phyloP scores from a whole-genome alignment of 2,329 filamentous ascomycete species.

The Phaeosphaeriaceae sp. region DNA sequence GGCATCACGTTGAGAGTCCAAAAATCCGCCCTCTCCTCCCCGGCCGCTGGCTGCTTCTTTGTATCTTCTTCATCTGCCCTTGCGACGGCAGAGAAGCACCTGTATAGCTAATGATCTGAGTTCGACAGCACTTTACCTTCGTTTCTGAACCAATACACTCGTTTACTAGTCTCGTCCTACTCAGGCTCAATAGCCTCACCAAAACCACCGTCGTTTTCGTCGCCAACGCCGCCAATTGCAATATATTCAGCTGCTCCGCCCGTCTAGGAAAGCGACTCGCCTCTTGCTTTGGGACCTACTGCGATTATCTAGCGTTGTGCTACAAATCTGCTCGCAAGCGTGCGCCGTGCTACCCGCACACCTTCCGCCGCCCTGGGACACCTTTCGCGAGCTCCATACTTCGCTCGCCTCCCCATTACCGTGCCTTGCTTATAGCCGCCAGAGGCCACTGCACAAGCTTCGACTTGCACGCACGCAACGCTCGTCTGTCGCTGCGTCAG shows the following conservation, averaged over 20 bases:
- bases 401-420: conserved; percentile 18
- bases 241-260: conserved; percentile 13
- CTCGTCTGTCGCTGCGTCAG: conserved; percentile 8
- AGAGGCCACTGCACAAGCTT: conserved; percentile 10
- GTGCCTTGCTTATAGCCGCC: conserved; percentile 15
- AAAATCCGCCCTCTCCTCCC: conserved; percentile 8
- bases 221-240: conserved; percentile 11
- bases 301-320: conserved; percentile 42
- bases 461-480: conserved; percentile 10
- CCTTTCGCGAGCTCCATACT: conserved; percentile 17
- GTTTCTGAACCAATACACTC: conserved; percentile 30
- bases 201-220: conserved; percentile 15
- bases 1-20: conserved; percentile 1
- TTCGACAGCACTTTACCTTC: conserved; percentile 17
- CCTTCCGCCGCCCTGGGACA: conserved; percentile 28
- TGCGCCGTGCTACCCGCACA: conserved; percentile 37
- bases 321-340: conserved; percentile 31
- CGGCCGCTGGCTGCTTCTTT: conserved; percentile 15
- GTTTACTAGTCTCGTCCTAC: conserved; percentile 24
- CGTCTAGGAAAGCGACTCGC: too few species aligned
- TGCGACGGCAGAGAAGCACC: conserved; percentile 21
- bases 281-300: conserved; percentile 19
- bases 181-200: conserved; percentile 5
- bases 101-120: conserved; percentile 20
- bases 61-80: conserved; percentile 26